Conservation (phyloP, 2,329 filamentous ascomycete species). For the Bipolaris victoriae region DNA sequence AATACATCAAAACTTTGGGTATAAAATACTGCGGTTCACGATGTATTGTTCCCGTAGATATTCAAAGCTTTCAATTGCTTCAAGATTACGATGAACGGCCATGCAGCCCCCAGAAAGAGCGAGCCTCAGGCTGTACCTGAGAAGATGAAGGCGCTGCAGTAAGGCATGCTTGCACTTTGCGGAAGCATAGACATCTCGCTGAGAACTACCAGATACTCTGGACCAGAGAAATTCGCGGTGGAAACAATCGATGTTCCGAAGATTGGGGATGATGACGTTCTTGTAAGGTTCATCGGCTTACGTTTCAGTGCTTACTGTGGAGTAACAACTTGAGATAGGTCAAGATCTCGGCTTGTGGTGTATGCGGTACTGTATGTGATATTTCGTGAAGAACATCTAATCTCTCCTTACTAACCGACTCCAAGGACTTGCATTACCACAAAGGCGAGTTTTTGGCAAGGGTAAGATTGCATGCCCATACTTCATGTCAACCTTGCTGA, state of each 20-base stretch:
- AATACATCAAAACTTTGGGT: background rate
- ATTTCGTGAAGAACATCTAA: no score
- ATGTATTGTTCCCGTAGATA: background rate
- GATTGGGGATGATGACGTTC: constrained; percentile 30
- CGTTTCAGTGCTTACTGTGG: background rate
- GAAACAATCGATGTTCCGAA: constrained; percentile 25
- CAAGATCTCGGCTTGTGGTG: constrained; percentile 33
- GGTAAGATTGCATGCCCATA: background rate
- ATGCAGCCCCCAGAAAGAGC: background rate
- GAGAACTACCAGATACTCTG: constrained; percentile 26
- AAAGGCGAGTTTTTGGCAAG: constrained; percentile 35
- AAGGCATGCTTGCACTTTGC: constrained; percentile 2
- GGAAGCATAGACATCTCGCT: background rate
- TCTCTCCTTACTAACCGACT: background rate
- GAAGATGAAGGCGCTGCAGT: constrained; percentile 36
- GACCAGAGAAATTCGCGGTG: constrained; percentile 27
- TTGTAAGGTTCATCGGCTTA: constrained; percentile 16
- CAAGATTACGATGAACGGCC: constrained; percentile 5
- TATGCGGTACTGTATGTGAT: constrained; percentile 30
- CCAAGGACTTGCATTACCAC: constrained; percentile 34
- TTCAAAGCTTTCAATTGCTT: background rate
- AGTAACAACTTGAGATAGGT: constrained; percentile 21
- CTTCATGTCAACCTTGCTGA: background rate
- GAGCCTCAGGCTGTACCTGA: constrained; percentile 17
- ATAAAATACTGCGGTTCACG: background rate